phyloP scores from a whole-genome alignment of 2,329 filamentous ascomycete genomes.

The Neopestalotiopsis sp. region DNA sequence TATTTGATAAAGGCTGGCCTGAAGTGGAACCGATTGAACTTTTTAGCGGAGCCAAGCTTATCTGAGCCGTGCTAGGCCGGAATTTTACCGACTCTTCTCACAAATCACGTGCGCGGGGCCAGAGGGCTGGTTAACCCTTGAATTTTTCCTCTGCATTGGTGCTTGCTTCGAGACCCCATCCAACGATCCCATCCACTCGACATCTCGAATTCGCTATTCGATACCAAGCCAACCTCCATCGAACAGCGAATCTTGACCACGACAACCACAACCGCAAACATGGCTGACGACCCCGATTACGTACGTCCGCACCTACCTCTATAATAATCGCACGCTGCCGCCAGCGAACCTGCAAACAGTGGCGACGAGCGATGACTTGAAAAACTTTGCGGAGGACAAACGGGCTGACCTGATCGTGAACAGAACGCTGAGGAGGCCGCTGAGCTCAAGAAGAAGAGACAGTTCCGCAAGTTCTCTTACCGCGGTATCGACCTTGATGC shows the following conservation, averaged over 20 bases:
- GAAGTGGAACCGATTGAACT: not conserved
- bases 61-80: not conserved
- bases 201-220: constrained; percentile 45
- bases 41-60: not conserved
- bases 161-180: not conserved
- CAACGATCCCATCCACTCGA: constrained; percentile 21
- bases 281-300: constrained; percentile 85
- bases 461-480: constrained; percentile 99
- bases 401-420: constrained; percentile 41
- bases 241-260: constrained; percentile 48
- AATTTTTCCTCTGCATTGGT: constrained; percentile 17
- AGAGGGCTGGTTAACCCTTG: constrained; percentile 15
- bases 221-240: constrained; percentile 39
- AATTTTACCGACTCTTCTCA: not conserved
- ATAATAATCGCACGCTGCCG: not conserved
- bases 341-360: constrained; percentile 5
- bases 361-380: not conserved
- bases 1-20: not conserved
- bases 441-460: constrained; percentile 99
- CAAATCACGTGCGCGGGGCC: constrained; percentile 19
- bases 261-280: constrained; percentile 58
- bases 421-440: constrained; percentile 98
- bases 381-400: not conserved
- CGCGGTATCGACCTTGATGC: constrained; percentile 99
- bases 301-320: constrained; percentile 60